Evolutionary conservation across 306 rosid species (phyloP).

Genomic region (Biancaea sappan): DNA sequence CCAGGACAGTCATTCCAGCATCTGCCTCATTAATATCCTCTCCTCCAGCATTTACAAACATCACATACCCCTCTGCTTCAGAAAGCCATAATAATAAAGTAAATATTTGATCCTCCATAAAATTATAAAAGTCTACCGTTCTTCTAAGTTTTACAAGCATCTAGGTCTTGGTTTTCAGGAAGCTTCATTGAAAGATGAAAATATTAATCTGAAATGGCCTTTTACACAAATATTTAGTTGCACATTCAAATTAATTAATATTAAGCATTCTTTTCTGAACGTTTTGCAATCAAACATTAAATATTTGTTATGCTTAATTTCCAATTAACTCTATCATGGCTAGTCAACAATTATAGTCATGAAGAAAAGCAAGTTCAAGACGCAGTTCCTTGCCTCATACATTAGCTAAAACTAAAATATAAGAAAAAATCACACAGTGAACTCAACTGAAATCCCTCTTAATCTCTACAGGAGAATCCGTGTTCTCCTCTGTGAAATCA

Average conservation of each 20-base stretch:
- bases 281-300: neutral
- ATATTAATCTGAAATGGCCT: neutral
- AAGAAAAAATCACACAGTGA: neutral
- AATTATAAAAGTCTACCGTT: conserved; percentile 12
- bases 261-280: neutral
- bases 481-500: neutral
- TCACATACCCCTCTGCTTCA: conserved; percentile 64
- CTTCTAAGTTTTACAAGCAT: conserved; percentile 4
- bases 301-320: neutral
- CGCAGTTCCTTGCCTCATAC: neutral
- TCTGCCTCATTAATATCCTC: conserved; percentile 58
- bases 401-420: neutral
- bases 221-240: neutral
- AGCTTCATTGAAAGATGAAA: conserved; percentile 3
- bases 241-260: neutral
- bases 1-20: conserved; percentile 50
- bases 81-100: conserved; percentile 17
- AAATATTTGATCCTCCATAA: conserved; percentile 24
- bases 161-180: neutral
- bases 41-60: conserved; percentile 86
- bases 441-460: neutral
- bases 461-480: neutral
- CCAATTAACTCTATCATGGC: conserved; percentile 6
- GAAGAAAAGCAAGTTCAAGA: neutral
- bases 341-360: neutral